Conservation (phyloP, 257 asterid genomes). For the Solanum verrucosum region DNA sequence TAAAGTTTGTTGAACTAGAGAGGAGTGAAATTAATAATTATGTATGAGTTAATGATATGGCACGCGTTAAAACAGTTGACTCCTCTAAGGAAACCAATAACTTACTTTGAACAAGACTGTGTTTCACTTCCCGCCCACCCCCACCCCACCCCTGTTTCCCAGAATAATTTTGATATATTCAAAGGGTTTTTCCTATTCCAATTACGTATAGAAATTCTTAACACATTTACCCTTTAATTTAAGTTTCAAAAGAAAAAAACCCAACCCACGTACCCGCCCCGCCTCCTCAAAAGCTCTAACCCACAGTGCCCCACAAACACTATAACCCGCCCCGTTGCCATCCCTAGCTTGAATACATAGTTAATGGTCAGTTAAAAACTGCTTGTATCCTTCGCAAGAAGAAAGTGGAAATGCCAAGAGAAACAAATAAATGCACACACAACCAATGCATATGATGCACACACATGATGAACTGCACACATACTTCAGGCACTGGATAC, state of each 20-base stretch:
- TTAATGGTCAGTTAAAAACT: neutral
- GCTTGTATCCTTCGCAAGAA: neutral
- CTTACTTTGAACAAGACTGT: neutral
- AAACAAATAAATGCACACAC: neutral
- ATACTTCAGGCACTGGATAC: slow-evolving; percentile 94
- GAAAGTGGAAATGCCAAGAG: neutral
- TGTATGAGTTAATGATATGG: neutral
- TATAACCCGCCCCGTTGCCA: neutral
- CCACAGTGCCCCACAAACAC: neutral
- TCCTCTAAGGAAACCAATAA: neutral
- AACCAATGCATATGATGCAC: neutral
- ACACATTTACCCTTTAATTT: neutral
- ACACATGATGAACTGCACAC: neutral
- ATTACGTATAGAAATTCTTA: neutral
- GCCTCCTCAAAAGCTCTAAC: neutral
- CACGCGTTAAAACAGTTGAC: neutral
- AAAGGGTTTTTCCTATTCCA: neutral
- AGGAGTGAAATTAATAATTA: neutral
- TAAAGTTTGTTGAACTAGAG: neutral
- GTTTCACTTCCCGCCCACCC: neutral
- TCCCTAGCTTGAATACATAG: neutral
- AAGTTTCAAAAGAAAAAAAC: neutral
- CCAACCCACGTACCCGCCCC: neutral
- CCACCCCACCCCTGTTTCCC: neutral
- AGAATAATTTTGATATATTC: neutral